Conservation (phyloP, 2,329 filamentous ascomycete species). For the Beauveria sp. region DNA sequence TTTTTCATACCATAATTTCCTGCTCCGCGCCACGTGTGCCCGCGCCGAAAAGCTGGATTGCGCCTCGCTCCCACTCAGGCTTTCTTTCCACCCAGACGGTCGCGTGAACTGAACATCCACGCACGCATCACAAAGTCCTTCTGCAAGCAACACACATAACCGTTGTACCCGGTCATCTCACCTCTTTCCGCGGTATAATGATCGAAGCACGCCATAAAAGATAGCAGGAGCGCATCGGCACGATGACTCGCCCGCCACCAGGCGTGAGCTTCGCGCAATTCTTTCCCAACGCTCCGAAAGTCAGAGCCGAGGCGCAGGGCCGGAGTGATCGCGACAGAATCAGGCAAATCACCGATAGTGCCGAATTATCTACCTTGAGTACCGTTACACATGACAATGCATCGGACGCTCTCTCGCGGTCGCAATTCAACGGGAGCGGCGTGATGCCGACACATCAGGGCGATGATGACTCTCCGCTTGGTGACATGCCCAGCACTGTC, state of each 20-base stretch:
- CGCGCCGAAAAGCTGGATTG: constrained; percentile 1
- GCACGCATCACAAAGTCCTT: background rate
- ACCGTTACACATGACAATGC: constrained; percentile 19
- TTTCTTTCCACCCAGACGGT: constrained; percentile 7
- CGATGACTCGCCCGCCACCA: constrained; percentile 70
- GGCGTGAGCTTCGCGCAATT: constrained; percentile 78
- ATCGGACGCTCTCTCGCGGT: background rate
- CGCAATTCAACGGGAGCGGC: constrained; percentile 18
- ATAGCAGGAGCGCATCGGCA: constrained; percentile 46
- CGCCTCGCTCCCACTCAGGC: background rate
- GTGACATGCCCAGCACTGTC: constrained; percentile 62
- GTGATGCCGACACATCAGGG: constrained; percentile 34
- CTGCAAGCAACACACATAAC: constrained; percentile 6
- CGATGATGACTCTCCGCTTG: constrained; percentile 51
- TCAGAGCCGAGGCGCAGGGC: constrained; percentile 40
- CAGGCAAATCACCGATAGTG: constrained; percentile 19
- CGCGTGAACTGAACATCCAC: constrained; percentile 9
- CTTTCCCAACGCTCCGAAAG: constrained; percentile 70
- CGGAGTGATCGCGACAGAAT: constrained; percentile 27
- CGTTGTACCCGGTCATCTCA: constrained; percentile 14
- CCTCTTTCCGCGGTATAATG: constrained; percentile 44
- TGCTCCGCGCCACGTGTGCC: constrained; percentile 1
- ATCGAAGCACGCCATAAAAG: constrained; percentile 44
- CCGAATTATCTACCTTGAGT: constrained; percentile 19
- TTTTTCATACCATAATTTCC: background rate